phyloP scores from a whole-genome alignment of 768 basidiomycete genomes.

The Amanita inopinata region DNA sequence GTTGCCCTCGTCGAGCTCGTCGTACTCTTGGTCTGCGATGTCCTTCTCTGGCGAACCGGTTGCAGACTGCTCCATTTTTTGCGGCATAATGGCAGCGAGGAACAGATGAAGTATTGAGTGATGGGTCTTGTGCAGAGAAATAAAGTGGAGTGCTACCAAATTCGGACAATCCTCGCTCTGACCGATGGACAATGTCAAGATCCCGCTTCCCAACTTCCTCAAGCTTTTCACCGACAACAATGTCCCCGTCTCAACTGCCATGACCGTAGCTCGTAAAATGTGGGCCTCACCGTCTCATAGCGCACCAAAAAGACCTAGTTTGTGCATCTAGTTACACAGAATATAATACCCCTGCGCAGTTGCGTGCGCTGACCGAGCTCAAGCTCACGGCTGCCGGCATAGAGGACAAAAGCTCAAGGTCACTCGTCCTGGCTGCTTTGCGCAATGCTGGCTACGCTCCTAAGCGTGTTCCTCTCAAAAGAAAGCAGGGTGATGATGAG shows the following conservation, averaged over 20 bases:
- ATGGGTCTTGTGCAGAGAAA: too few relatives aligned
- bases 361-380: conserved; percentile 47
- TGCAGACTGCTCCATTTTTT: not conserved
- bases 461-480: conserved; percentile 34
- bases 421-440: conserved; percentile 45
- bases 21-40: conserved; percentile 27
- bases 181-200: conserved; percentile 26
- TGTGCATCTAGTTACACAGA: conserved; percentile 53
- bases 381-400: conserved; percentile 53
- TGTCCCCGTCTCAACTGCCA: conserved; percentile 55
- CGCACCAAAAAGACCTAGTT: not conserved
- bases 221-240: conserved; percentile 52
- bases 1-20: conserved; percentile 39
- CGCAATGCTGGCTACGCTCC: conserved; percentile 55
- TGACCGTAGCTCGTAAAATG: conserved; percentile 64
- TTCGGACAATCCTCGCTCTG: not conserved
- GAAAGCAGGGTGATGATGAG: conserved; percentile 15
- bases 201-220: conserved; percentile 57
- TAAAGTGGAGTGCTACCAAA: too few relatives aligned
- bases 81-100: not conserved
- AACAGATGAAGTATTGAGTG: not conserved
- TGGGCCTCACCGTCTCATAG: conserved; percentile 15
- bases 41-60: not conserved
- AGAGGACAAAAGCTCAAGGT: conserved; percentile 55
- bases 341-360: conserved; percentile 48